A percentile compares a stretch with the other conserved stretches of the same genome.
These are phyloP conservation scores for Xylaria multiplex DNA, from an alignment of 2,329 filamentous ascomycete species.

Conservation along the genomic window DNA sequence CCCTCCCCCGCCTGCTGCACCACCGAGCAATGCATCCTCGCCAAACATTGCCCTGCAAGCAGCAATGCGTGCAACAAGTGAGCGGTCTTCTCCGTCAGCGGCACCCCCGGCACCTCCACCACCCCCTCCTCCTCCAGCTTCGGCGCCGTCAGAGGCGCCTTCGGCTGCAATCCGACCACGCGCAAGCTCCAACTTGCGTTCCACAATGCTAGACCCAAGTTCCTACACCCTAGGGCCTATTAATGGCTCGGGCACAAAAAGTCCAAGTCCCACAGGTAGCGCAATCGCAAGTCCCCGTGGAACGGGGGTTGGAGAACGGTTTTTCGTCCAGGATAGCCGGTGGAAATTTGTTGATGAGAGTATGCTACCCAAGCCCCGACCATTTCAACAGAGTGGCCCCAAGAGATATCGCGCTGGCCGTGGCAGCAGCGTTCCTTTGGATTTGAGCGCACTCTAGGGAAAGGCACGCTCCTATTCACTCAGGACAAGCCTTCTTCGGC, in stretches of 20 bases:
- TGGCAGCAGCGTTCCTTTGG: constrained; percentile 92
- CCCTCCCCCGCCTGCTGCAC: constrained; percentile 49
- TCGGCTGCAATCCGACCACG: constrained; percentile 52
- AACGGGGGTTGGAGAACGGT: constrained; percentile 48
- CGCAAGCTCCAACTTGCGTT: constrained; percentile 60
- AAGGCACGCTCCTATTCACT: constrained; percentile 25
- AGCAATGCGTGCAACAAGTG: constrained; percentile 52
- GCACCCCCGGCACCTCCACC: constrained; percentile 53
- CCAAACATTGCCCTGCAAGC: constrained; percentile 55
- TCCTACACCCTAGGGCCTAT: constrained; percentile 74
- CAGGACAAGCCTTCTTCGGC: constrained; percentile 23
- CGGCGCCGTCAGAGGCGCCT: constrained; percentile 47
- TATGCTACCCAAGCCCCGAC: constrained; percentile 83
- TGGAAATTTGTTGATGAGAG: constrained; percentile 90
- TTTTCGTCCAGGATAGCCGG: constrained; percentile 77
- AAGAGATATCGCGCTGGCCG: constrained; percentile 89
- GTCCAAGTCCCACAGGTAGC: constrained; percentile 57
- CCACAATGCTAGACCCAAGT: constrained; percentile 77
- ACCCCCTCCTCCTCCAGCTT: constrained; percentile 54
- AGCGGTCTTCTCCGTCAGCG: constrained; percentile 50
- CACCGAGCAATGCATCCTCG: constrained; percentile 41
- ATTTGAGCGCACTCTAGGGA: constrained; percentile 70
- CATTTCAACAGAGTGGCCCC: constrained; percentile 73
- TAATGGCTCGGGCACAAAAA: constrained; percentile 65
- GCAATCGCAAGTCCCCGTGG: constrained; percentile 47